phyloP scores from a whole-genome alignment of 192 early-diverging fungal species.

The Rhizophlyctis rosea region DNA sequence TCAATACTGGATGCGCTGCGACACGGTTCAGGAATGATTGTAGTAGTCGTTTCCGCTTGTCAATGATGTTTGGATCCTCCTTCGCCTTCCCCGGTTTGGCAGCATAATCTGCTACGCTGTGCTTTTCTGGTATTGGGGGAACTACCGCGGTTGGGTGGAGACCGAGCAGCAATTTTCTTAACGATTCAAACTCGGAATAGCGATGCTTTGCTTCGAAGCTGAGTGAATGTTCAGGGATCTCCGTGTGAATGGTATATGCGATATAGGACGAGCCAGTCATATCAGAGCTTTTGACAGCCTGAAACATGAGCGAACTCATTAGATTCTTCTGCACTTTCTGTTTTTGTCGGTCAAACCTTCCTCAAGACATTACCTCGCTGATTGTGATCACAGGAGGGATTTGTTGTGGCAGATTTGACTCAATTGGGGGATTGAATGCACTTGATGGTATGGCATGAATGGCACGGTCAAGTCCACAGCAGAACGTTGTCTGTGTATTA shows the following conservation, averaged over 20 bases:
- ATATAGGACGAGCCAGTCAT: conserved; percentile 42
- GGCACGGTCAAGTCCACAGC: conserved; percentile 31
- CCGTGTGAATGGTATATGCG: conserved; percentile 55
- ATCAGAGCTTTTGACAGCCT: conserved; percentile 41
- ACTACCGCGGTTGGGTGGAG: conserved; percentile 87
- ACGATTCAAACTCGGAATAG: conserved; percentile 95
- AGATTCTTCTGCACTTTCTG: not conserved
- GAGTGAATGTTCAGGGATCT: conserved; percentile 19
- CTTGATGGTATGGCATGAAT: conserved; percentile 7
- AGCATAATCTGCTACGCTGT: conserved; percentile 66
- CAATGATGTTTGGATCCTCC: conserved; percentile 87
- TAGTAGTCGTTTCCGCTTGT: conserved; percentile 87
- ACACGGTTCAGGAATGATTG: conserved; percentile 92
- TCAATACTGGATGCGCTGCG: conserved; percentile 81
- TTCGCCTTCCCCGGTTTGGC: conserved; percentile 82
- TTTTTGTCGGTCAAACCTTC: not conserved
- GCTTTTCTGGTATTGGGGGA: conserved; percentile 97
- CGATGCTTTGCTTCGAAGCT: conserved; percentile 70
- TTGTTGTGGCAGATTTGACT: conserved; percentile 6
- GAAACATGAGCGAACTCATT: not conserved
- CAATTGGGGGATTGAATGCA: conserved; percentile 15
- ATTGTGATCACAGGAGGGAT: conserved; percentile 39
- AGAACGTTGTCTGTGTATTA: too few relatives aligned
- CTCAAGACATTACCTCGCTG: conserved; percentile 40
- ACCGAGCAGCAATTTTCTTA: conserved; percentile 71